phyloP scores from a whole-genome alignment of 2,329 filamentous ascomycete genomes.

The Phaeosphaeriaceae sp. region DNA sequence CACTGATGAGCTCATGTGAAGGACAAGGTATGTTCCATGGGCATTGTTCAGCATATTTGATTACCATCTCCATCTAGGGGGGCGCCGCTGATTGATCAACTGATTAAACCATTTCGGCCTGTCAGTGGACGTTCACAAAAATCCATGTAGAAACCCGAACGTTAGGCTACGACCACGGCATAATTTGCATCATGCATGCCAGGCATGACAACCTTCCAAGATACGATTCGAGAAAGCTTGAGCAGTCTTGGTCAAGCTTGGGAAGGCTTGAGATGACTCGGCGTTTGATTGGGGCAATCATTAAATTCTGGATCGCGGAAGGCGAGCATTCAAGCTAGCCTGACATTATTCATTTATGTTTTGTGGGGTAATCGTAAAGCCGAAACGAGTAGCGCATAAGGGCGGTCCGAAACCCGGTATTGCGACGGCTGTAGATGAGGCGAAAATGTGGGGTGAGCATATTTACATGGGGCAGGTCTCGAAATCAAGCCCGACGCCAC shows the following conservation, averaged over 20 bases:
- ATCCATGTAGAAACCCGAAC: background rate
- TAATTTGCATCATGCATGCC: background rate
- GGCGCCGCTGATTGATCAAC: background rate
- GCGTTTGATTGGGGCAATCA: background rate
- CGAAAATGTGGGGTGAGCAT: background rate
- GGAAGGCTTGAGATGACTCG: background rate
- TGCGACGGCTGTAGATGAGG: background rate
- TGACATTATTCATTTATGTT: background rate
- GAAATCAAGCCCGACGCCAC: background rate
- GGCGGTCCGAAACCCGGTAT: background rate
- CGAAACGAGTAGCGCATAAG: background rate
- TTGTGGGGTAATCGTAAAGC: background rate
- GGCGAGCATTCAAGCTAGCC: background rate
- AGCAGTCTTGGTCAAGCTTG: constrained; percentile 1
- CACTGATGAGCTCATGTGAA: background rate
- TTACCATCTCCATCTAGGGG: background rate
- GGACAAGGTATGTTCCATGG: background rate
- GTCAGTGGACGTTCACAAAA: background rate
- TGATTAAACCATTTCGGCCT: background rate
- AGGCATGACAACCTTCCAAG: background rate
- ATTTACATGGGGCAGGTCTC: background rate
- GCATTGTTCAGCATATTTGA: background rate
- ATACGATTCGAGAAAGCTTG: background rate
- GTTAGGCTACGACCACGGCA: background rate
- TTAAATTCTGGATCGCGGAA: background rate